These are phyloP conservation scores for Gracilaria vermiculophylla DNA, from an alignment of 23 red algal species.

Conservation along the genomic window DNA sequence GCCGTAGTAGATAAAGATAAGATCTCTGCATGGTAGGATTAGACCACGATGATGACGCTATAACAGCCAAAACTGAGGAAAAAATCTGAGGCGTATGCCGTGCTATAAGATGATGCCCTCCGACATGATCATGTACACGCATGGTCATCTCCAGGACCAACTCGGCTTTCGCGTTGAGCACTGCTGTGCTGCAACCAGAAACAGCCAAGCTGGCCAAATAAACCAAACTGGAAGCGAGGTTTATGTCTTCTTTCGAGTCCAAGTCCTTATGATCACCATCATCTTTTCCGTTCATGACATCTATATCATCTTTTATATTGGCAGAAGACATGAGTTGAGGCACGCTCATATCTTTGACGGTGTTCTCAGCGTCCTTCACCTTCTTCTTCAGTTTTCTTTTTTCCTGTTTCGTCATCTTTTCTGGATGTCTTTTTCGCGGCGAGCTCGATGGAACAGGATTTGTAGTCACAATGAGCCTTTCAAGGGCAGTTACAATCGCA, in stretches of 20 bases:
- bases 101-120: conserved; percentile 13
- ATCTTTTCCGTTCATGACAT: conserved; percentile 29
- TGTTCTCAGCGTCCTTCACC: conserved; percentile 9
- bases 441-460: conserved; percentile 10
- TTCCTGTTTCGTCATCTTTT: conserved; percentile 12
- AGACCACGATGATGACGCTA: conserved; percentile 53
- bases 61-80: conserved; percentile 47
- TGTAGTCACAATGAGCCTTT: conserved; percentile 33
- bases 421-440: background rate
- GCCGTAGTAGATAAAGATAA: conserved; percentile 50
- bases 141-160: conserved; percentile 22
- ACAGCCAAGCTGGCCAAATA: conserved; percentile 44
- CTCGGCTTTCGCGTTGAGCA: conserved; percentile 49
- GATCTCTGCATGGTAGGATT: conserved; percentile 50
- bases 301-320: background rate
- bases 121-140: conserved; percentile 25
- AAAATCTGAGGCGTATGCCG: conserved; percentile 35
- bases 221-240: conserved; percentile 40
- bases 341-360: conserved; percentile 23
- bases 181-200: conserved; percentile 37
- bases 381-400: conserved; percentile 34
- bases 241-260: conserved; percentile 8
- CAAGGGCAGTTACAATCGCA: conserved; percentile 33
- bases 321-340: conserved; percentile 6
- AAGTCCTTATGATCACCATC: background rate